A percentile compares a stretch with the other conserved stretches of the same genome.
Conservation (phyloP, 1,139 yeast species). For the Pichia cactophila region DNA sequence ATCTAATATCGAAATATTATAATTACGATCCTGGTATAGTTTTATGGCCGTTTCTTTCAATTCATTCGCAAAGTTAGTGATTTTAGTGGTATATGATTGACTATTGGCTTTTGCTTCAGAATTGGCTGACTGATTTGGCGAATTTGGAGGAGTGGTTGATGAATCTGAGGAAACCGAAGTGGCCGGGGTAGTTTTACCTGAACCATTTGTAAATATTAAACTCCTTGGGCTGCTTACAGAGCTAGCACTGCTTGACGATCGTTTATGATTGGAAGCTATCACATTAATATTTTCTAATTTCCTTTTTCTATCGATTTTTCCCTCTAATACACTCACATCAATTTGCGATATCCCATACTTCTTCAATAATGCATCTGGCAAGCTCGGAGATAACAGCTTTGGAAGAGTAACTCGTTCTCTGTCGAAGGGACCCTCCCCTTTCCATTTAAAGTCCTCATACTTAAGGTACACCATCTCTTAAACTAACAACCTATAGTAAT, state of each 20-base stretch:
- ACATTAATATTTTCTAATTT: neutral
- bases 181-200: neutral
- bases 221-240: neutral
- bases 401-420: conserved; percentile 11
- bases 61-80: conserved; percentile 5
- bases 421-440: neutral
- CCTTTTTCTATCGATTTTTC: neutral
- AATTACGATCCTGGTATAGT: conserved; percentile 1
- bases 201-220: neutral
- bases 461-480: neutral
- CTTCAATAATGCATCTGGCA: conserved; percentile 7
- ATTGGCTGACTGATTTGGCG: neutral
- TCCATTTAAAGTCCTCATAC: conserved; percentile 5
- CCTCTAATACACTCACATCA: conserved; percentile 5
- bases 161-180: neutral
- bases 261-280: neutral
- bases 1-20: conserved; percentile 4
- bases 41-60: conserved; percentile 5
- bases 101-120: conserved; percentile 13
- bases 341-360: conserved; percentile 7
- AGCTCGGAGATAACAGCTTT: conserved; percentile 8
- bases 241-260: neutral
- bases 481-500: too few species aligned
- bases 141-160: neutral
- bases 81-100: neutral